phyloP scores from a whole-genome alignment of 2,329 filamentous ascomycete genomes.

The Xylariomycetidae sp. region DNA sequence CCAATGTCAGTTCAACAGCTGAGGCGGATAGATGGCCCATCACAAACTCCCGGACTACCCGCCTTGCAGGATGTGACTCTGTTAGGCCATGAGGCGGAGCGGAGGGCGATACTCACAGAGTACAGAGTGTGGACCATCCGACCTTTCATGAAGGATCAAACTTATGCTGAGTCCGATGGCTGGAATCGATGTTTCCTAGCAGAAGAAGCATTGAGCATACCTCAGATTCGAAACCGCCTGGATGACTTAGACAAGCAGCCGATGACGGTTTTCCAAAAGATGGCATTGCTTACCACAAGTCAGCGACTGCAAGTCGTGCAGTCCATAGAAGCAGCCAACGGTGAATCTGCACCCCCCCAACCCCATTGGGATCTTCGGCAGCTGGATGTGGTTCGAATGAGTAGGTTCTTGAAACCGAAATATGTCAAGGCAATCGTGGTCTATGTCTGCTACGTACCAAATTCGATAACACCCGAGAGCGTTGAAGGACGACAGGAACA shows the following conservation, averaged over 20 bases:
- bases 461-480: no score
- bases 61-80: no score
- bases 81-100: no score
- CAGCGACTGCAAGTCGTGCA: constrained; percentile 2
- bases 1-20: no score
- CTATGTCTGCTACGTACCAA: constrained; percentile 1
- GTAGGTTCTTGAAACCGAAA: constrained; percentile 2
- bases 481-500: no score
- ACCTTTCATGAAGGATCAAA: not conserved
- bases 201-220: constrained; percentile 1
- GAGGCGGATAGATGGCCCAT: no score
- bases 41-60: no score
- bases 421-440: constrained; percentile 3
- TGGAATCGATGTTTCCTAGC: constrained; percentile 3
- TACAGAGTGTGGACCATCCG: constrained; percentile 5
- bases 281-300: not conserved
- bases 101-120: not conserved
- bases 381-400: constrained; percentile 2
- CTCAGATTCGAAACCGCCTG: constrained; percentile 2
- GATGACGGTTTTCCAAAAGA: constrained; percentile 1
- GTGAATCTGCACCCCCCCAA: not conserved
- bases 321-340: constrained; percentile 2
- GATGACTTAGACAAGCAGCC: constrained; percentile 1
- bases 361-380: constrained; percentile 2
- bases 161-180: not conserved